These are phyloP conservation scores for Firmiana major DNA, from an alignment of 345 rosid genomes.

Conservation along the genomic window DNA sequence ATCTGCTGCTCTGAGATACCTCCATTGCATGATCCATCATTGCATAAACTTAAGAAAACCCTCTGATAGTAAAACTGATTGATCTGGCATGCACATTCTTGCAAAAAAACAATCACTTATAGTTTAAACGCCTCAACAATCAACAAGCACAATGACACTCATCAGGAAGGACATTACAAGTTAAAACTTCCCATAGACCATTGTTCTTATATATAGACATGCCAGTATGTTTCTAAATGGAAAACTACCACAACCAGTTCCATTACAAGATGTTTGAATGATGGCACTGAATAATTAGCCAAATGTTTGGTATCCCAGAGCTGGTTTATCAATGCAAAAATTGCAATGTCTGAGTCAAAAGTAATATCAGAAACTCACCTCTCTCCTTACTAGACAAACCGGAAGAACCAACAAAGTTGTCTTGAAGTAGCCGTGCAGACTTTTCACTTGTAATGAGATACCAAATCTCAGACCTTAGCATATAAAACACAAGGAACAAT, in stretches of 20 bases:
- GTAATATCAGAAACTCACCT: slow-evolving; percentile 37
- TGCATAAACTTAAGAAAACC: slow-evolving; percentile 62
- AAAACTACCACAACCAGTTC: background rate
- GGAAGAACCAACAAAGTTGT: slow-evolving; percentile 29
- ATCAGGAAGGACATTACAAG: background rate
- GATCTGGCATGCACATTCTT: slow-evolving; percentile 96
- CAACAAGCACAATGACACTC: background rate
- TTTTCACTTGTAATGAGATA: slow-evolving; percentile 60
- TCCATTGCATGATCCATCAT: slow-evolving; percentile 65
- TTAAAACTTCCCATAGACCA: background rate
- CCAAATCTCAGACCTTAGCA: slow-evolving; percentile 79
- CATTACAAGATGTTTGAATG: background rate
- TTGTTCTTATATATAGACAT: background rate
- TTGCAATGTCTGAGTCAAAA: background rate
- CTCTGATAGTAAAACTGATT: slow-evolving; percentile 67
- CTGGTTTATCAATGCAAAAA: background rate
- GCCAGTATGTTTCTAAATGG: background rate
- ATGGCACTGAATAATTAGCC: background rate
- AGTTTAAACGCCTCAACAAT: background rate
- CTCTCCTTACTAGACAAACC: slow-evolving; percentile 44
- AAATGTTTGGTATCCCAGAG: background rate
- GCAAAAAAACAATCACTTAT: no score
- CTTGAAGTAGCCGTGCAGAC: slow-evolving; percentile 45
- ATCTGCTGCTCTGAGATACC: slow-evolving; percentile 92
- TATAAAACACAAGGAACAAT: slow-evolving; percentile 16